Evolutionary conservation across 257 asterid genomes (phyloP).

Genomic region (Sherardia arvensis): DNA sequence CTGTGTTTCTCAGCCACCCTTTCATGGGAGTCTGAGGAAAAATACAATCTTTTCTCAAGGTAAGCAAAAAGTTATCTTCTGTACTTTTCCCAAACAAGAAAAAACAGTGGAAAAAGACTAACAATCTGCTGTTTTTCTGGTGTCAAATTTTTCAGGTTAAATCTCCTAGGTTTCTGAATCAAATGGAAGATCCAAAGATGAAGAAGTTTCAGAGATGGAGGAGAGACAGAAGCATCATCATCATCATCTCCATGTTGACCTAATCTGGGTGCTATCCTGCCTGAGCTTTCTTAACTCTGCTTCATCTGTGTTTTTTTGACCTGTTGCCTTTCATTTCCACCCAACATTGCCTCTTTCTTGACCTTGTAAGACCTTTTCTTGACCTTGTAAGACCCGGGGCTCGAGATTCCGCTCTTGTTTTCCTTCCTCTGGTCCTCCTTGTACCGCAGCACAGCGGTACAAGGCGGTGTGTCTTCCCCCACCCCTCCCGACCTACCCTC

Average conservation of each 20-base stretch:
- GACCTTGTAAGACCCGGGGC: constrained; percentile 82
- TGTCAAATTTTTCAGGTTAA: too few species aligned
- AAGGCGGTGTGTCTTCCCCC: constrained; percentile 11
- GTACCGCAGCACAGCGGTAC: constrained; percentile 16
- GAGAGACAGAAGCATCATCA: constrained; percentile 14
- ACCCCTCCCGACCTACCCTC: constrained; percentile 38
- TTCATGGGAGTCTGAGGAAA: constrained; percentile 40
- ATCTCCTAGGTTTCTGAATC: constrained; percentile 19
- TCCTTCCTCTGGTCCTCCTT: constrained; percentile 3
- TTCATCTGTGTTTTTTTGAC: constrained; percentile 29
- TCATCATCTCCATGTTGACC: constrained; percentile 6
- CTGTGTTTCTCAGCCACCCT: constrained; percentile 9
- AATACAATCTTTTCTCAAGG: constrained; percentile 45
- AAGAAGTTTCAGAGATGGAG: constrained; percentile 13
- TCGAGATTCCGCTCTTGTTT: not conserved
- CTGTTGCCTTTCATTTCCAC: constrained; percentile 43
- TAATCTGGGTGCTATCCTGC: constrained; percentile 65
- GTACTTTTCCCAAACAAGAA: not conserved
- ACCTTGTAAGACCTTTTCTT: constrained; percentile 86
- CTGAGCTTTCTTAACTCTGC: constrained; percentile 50
- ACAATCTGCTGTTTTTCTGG: not conserved
- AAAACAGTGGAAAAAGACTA: not conserved
- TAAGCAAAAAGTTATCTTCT: constrained; percentile 6
- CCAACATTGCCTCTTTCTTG: constrained; percentile 37
- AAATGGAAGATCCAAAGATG: constrained; percentile 11